Evolutionary conservation across 1,284 basidiomycete species (phyloP).

Genomic region (Apiotrichum gracile): DNA sequence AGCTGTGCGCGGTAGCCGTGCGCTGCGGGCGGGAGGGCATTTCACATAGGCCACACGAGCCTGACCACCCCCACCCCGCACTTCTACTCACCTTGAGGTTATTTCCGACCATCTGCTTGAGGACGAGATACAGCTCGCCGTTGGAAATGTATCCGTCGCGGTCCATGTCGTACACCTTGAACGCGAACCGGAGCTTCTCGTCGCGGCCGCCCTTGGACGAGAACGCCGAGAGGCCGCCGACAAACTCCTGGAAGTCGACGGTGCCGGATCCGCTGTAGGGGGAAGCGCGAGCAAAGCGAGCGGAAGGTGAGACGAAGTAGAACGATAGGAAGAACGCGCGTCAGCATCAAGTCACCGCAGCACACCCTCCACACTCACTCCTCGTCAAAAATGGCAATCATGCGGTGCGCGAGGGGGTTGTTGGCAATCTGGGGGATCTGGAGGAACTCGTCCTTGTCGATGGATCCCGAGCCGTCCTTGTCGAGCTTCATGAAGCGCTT

Average conservation of each 20-base stretch:
- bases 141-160: constrained; percentile 97
- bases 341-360: neutral
- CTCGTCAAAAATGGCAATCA: constrained; percentile 99
- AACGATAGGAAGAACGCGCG: neutral
- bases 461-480: constrained; percentile 93
- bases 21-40: too few species aligned
- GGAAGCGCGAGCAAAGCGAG: too few species aligned
- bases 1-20: too few species aligned
- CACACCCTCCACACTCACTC: constrained; percentile 61
- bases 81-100: constrained; percentile 74
- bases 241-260: constrained; percentile 99
- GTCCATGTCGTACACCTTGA: constrained; percentile 99
- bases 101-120: constrained; percentile 99
- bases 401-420: constrained; percentile 90
- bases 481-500: constrained; percentile 99
- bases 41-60: too few species aligned
- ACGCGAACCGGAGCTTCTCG: constrained; percentile 92
- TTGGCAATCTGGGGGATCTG: constrained; percentile 98
- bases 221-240: constrained; percentile 93
- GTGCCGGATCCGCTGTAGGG: constrained; percentile 80
- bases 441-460: constrained; percentile 97
- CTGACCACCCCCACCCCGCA: neutral
- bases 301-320: neutral
- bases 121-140: constrained; percentile 92
- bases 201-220: constrained; percentile 91